Evolutionary conservation across 169 alveolate genomes (phyloP).

Genomic region (Theileria sp.): DNA sequence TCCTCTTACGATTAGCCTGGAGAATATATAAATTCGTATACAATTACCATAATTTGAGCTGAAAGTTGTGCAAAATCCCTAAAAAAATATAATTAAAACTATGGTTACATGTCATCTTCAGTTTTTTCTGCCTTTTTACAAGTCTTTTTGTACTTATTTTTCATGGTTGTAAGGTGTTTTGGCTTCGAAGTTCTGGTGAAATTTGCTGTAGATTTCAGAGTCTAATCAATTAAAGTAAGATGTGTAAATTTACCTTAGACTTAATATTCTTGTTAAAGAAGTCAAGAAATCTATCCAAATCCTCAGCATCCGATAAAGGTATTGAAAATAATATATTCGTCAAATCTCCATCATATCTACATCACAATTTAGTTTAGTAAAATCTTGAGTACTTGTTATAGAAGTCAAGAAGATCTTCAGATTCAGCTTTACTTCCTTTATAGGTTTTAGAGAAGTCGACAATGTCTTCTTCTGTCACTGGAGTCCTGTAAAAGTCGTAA

Average conservation of each 20-base stretch:
- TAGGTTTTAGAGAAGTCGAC: constrained; percentile 62
- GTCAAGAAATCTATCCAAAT: constrained; percentile 59
- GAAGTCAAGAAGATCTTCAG: constrained; percentile 72
- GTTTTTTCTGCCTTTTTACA: constrained; percentile 31
- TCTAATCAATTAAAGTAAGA: constrained; percentile 8
- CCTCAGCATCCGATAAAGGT: constrained; percentile 69
- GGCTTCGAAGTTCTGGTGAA: constrained; percentile 41
- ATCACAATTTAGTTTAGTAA: not conserved
- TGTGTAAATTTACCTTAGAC: constrained; percentile 23
- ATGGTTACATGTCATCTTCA: constrained; percentile 21
- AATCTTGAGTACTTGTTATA: constrained; percentile 60
- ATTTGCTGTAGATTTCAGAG: constrained; percentile 35
- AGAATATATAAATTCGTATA: not conserved
- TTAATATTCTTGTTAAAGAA: constrained; percentile 54
- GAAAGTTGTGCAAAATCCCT: constrained; percentile 55
- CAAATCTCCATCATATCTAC: constrained; percentile 66
- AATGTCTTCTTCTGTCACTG: constrained; percentile 62
- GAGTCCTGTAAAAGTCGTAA: constrained; percentile 61
- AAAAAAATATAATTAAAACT: not conserved
- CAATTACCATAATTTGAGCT: constrained; percentile 51
- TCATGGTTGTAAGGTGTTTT: constrained; percentile 20
- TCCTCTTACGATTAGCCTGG: constrained; percentile 63
- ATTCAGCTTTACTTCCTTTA: constrained; percentile 67
- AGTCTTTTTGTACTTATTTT: constrained; percentile 34
- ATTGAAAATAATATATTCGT: constrained; percentile 63